Conservation (phyloP, 441 rosid species). For the Erodium chrysanthum region DNA sequence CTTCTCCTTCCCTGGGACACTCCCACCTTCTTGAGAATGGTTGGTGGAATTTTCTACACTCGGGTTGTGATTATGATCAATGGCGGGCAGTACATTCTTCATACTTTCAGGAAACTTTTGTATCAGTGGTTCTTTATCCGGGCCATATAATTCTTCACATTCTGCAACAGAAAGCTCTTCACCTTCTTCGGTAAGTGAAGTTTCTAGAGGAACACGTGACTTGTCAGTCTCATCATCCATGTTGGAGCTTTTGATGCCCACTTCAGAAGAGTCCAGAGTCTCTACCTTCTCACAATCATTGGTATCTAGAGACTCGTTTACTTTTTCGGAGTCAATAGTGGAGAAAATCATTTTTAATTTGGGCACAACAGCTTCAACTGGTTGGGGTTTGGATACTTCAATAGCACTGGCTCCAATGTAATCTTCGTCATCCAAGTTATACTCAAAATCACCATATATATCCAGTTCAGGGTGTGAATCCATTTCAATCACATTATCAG, state of each 20-base stretch:
- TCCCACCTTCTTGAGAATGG: conserved; percentile 30
- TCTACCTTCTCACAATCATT: conserved; percentile 26
- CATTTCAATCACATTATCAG: conserved; percentile 57
- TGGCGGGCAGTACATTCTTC: conserved; percentile 19
- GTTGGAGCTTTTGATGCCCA: conserved; percentile 18
- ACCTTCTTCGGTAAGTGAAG: conserved; percentile 32
- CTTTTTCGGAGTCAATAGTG: conserved; percentile 42
- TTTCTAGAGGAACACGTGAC: conserved; percentile 20
- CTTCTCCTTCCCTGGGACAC: conserved; percentile 29
- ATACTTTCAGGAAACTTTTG: conserved; percentile 34
- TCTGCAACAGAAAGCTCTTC: conserved; percentile 60
- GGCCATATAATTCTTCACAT: conserved; percentile 84
- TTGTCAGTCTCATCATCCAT: conserved; percentile 22
- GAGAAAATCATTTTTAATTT: conserved; percentile 65
- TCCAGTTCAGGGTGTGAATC: conserved; percentile 55
- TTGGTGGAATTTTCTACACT: conserved; percentile 26
- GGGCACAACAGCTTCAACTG: conserved; percentile 42
- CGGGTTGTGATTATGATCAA: conserved; percentile 26
- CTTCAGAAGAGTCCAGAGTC: conserved; percentile 23
- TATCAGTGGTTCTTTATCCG: conserved; percentile 62
- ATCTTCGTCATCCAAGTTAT: conserved; percentile 77
- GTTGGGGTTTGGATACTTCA: conserved; percentile 35
- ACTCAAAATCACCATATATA: conserved; percentile 82
- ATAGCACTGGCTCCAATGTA: conserved; percentile 46
- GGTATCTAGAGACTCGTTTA: conserved; percentile 20